These are phyloP conservation scores for Penicillium sp. DNA, from an alignment of 2,329 filamentous ascomycete genomes.

Conservation along the genomic window DNA sequence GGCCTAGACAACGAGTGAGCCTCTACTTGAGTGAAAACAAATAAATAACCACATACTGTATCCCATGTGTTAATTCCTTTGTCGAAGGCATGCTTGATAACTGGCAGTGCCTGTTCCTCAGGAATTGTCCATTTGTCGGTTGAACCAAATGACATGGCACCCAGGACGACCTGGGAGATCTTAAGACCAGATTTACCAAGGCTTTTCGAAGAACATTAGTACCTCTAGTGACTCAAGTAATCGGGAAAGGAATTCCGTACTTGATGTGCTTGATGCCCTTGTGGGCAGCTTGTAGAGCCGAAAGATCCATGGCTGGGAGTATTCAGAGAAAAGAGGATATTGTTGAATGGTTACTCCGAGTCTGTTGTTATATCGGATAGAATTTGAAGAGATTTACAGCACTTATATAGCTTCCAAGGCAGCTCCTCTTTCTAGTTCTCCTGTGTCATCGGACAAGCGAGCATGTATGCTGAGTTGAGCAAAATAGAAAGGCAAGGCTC, in stretches of 20 bases:
- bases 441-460: neutral
- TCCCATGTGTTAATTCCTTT: slow-evolving; percentile 33
- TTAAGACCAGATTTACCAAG: slow-evolving; percentile 4
- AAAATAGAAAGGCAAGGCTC: neutral
- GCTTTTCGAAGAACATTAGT: neutral
- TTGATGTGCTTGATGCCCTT: neutral
- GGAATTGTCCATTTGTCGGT: slow-evolving; percentile 20
- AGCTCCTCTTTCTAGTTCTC: too few relatives aligned
- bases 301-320: neutral
- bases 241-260: neutral
- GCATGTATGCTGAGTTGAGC: neutral
- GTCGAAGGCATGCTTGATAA: slow-evolving; percentile 28
- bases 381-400: too few relatives aligned
- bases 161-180: neutral
- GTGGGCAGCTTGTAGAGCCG: neutral
- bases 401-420: too few relatives aligned
- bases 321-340: neutral
- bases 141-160: slow-evolving; percentile 1
- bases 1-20: too few relatives aligned
- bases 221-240: neutral
- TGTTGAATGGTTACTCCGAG: too few relatives aligned
- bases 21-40: too few relatives aligned
- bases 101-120: slow-evolving; percentile 29
- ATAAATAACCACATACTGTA: too few relatives aligned
- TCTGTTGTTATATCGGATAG: too few relatives aligned